Conservation (phyloP, 2,329 filamentous ascomycete genomes). For the Neofusicoccum kwambonambiense region DNA sequence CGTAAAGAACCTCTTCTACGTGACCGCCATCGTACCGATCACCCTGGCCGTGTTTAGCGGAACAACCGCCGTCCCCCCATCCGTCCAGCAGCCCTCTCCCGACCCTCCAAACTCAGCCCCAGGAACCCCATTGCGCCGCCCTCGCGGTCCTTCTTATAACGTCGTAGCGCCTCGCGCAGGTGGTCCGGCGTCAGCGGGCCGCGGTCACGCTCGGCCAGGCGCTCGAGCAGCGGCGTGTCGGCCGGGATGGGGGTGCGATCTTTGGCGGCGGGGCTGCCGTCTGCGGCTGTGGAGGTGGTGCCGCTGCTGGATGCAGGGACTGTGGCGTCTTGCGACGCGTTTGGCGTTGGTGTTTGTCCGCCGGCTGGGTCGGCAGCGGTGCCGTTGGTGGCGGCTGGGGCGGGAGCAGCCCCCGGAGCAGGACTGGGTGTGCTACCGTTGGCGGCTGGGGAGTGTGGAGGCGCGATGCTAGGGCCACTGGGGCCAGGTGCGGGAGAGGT, state of each 20-base stretch:
- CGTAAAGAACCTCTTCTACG: background rate
- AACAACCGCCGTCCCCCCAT: constrained; percentile 49
- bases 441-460: background rate
- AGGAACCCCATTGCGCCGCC: constrained; percentile 58
- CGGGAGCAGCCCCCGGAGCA: background rate
- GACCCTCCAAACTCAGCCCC: constrained; percentile 49
- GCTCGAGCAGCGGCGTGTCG: constrained; percentile 11
- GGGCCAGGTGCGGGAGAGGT: background rate
- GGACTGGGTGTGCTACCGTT: background rate
- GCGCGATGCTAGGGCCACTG: background rate
- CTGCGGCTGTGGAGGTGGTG: background rate
- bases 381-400: background rate
- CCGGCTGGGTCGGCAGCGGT: background rate
- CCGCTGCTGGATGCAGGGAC: background rate
- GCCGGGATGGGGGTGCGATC: background rate
- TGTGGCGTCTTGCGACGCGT: background rate
- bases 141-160: constrained; percentile 64
- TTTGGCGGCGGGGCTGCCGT: background rate
- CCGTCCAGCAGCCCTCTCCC: constrained; percentile 44
- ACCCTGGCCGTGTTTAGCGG: constrained; percentile 27
- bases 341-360: constrained; percentile 1
- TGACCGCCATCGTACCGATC: background rate
- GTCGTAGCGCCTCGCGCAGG: constrained; percentile 68
- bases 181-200: constrained; percentile 71
- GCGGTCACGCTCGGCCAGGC: constrained; percentile 38